Conservation (phyloP, 768 basidiomycete genomes). For the Phanerochaete sordida region DNA sequence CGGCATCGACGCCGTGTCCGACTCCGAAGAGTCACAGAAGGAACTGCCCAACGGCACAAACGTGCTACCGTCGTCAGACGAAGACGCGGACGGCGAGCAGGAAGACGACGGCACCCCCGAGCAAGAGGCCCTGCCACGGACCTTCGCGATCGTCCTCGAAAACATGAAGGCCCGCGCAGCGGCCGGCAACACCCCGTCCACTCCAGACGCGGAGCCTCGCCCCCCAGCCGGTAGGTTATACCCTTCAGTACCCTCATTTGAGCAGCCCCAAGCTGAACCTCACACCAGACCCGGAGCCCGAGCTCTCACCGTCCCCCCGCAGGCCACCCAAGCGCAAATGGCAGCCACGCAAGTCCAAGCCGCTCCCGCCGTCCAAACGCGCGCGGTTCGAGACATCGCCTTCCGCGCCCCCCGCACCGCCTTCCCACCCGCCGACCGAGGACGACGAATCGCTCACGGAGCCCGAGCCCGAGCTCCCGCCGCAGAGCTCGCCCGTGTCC, state of each 20-base stretch:
- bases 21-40: background rate
- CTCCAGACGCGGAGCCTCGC: background rate
- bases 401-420: background rate
- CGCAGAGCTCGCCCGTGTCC: background rate
- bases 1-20: background rate
- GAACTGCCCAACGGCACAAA: background rate
- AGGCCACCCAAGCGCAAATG: background rate
- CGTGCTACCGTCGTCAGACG: background rate
- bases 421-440: background rate
- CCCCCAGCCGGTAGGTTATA: background rate
- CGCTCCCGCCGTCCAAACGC: background rate
- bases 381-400: background rate
- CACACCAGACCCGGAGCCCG: background rate
- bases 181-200: background rate
- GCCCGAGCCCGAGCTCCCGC: background rate
- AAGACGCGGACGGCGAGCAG: background rate
- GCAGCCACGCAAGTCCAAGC: background rate
- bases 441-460: constrained; percentile 5
- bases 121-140: background rate
- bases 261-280: background rate
- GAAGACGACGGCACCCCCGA: background rate
- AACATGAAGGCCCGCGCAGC: background rate
- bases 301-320: background rate
- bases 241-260: background rate
- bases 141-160: background rate